Evolutionary conservation across 306 rosid genomes (phyloP).

Genomic region (Cicer yamashitae): DNA sequence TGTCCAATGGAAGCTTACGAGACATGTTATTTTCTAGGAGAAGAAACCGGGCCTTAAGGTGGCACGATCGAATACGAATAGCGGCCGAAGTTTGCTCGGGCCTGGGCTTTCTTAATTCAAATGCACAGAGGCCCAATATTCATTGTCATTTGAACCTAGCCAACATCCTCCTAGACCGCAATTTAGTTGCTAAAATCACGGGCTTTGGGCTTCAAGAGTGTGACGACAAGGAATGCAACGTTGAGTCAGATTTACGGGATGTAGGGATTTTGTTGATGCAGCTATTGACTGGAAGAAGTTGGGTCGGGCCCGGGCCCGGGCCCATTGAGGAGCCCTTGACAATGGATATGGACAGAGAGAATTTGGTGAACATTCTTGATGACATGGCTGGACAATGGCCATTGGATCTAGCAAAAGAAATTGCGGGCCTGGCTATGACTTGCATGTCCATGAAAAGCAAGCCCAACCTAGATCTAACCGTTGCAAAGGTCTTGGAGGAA

Average conservation of each 20-base stretch:
- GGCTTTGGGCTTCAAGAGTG: conserved; percentile 52
- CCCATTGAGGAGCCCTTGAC: conserved; percentile 53
- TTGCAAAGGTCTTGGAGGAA: conserved; percentile 57
- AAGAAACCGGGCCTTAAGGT: conserved; percentile 52
- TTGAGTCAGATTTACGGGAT: conserved; percentile 52
- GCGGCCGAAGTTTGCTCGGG: conserved; percentile 64
- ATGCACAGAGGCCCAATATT: conserved; percentile 50
- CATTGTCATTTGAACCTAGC: conserved; percentile 60
- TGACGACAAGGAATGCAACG: conserved; percentile 26
- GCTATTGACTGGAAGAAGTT: conserved; percentile 60
- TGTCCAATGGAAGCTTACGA: conserved; percentile 70
- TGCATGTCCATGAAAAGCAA: conserved; percentile 48
- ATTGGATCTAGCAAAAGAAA: conserved; percentile 55
- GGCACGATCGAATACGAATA: conserved; percentile 69
- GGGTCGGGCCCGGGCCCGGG: conserved; percentile 64
- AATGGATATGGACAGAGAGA: conserved; percentile 39
- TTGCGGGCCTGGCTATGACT: conserved; percentile 54
- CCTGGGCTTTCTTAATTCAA: conserved; percentile 58
- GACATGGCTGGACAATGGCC: conserved; percentile 76
- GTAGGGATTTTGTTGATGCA: conserved; percentile 61
- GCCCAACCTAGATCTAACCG: conserved; percentile 42
- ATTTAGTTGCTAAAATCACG: conserved; percentile 65
- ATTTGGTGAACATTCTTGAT: conserved; percentile 53
- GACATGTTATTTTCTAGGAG: conserved; percentile 58
- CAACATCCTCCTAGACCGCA: conserved; percentile 69